Conservation (phyloP, 495 filamentous ascomycete genomes). For the Penicillium maclennaniae region DNA sequence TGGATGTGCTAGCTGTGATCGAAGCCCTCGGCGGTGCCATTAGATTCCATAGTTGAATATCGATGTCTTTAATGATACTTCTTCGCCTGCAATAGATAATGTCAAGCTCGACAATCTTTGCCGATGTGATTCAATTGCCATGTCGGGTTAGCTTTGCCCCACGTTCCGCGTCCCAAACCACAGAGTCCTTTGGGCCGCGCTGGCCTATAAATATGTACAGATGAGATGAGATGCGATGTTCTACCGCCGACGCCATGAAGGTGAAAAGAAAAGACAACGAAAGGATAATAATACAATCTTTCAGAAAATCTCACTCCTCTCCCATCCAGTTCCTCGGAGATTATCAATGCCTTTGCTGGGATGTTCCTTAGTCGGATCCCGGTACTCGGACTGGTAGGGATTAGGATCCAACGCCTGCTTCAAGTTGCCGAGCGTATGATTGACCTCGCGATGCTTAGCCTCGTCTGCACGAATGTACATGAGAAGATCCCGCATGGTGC, state of each 20-base stretch:
- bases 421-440: constrained; percentile 88
- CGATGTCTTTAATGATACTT: not conserved
- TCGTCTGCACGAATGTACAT: constrained; percentile 91
- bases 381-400: constrained; percentile 77
- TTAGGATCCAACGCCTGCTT: constrained; percentile 82
- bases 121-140: constrained; percentile 8
- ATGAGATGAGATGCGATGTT: not conserved
- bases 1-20: not conserved
- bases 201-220: not conserved
- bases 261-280: not conserved
- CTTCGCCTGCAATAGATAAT: not conserved
- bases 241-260: not conserved
- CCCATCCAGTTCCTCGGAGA: constrained; percentile 70
- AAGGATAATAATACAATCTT: not conserved
- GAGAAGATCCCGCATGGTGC: constrained; percentile 81
- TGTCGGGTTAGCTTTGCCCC: constrained; percentile 17
- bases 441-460: constrained; percentile 95
- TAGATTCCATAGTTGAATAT: not conserved
- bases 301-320: constrained; percentile 67
- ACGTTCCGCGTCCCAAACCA: constrained; percentile 13
- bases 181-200: not conserved
- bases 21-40: not conserved
- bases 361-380: constrained; percentile 57
- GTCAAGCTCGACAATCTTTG: not conserved
- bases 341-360: constrained; percentile 68